Conservation (phyloP, 345 rosid species). For the Eutrema japonicum region DNA sequence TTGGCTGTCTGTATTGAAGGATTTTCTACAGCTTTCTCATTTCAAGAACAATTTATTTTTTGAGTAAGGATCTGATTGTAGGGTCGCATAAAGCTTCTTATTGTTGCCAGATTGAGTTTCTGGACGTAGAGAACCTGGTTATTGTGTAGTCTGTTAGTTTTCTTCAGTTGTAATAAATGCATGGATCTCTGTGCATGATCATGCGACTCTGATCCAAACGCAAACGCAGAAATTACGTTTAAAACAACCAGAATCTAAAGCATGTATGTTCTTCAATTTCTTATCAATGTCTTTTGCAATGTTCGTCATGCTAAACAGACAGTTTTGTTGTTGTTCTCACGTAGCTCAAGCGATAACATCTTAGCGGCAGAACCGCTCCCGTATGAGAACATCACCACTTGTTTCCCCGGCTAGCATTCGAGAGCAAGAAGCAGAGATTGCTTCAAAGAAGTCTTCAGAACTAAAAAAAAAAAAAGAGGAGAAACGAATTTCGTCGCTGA, state of each 20-base stretch:
- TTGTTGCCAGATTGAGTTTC: conserved; percentile 27
- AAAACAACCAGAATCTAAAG: neutral
- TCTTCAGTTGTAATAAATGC: conserved; percentile 29
- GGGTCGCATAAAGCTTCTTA: conserved; percentile 31
- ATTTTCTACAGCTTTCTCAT: conserved; percentile 8
- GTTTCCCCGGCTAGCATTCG: neutral
- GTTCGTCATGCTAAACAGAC: neutral
- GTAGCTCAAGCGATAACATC: too few relatives aligned
- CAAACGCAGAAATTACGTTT: too few relatives aligned
- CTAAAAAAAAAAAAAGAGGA: neutral
- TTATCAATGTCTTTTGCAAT: neutral
- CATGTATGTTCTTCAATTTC: neutral
- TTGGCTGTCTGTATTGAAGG: conserved; percentile 2
- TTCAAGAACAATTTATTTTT: conserved; percentile 12
- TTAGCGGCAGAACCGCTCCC: neutral
- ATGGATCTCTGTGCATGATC: neutral
- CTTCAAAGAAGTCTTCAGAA: neutral
- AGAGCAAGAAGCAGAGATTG: neutral
- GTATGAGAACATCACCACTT: neutral
- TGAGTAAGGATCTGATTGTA: conserved; percentile 12
- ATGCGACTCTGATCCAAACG: neutral
- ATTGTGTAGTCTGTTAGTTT: conserved; percentile 23
- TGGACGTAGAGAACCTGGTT: neutral
- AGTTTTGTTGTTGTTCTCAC: conserved; percentile 1
- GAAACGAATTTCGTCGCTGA: too few relatives aligned